Conservation (phyloP, 2,329 filamentous ascomycete species). For the Trichoderma asperellum region DNA sequence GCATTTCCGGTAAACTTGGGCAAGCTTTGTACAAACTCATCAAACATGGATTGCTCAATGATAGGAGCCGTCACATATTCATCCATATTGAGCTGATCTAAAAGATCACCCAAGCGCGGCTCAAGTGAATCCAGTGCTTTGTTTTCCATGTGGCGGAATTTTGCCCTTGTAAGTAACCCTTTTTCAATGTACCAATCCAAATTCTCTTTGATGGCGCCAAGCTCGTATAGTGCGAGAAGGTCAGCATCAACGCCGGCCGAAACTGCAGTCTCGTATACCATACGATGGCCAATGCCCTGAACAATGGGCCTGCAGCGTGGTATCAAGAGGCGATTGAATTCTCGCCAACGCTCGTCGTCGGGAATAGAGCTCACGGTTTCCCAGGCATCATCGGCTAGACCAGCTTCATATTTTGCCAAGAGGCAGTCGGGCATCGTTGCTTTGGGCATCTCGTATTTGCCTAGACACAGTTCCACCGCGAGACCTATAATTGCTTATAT, state of each 20-base stretch:
- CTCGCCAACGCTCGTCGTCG: conserved; percentile 30
- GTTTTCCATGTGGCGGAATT: not conserved
- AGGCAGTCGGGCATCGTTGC: conserved; percentile 28
- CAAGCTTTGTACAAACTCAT: too few species aligned
- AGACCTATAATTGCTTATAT: conserved; percentile 28
- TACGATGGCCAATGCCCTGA: conserved; percentile 37
- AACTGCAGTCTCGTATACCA: conserved; percentile 38
- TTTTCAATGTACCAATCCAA: conserved; percentile 30
- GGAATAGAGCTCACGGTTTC: conserved; percentile 5
- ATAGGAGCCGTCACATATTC: conserved; percentile 13
- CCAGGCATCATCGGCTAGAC: conserved; percentile 35
- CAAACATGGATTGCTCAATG: not conserved
- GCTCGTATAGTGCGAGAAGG: conserved; percentile 28
- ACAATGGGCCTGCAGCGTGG: conserved; percentile 36
- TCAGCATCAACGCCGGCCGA: conserved; percentile 1
- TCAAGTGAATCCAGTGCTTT: not conserved
- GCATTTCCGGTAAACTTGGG: too few species aligned
- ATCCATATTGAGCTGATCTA: conserved; percentile 1
- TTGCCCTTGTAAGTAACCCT: not conserved
- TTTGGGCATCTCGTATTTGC: conserved; percentile 33
- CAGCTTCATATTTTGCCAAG: conserved; percentile 34
- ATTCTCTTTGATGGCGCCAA: conserved; percentile 28
- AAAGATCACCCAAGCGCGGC: conserved; percentile 3
- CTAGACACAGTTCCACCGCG: conserved; percentile 36
- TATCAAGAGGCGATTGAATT: conserved; percentile 34